phyloP scores from a whole-genome alignment of 139 green algal genomes.

The Chlamydomonas schloesseri region DNA sequence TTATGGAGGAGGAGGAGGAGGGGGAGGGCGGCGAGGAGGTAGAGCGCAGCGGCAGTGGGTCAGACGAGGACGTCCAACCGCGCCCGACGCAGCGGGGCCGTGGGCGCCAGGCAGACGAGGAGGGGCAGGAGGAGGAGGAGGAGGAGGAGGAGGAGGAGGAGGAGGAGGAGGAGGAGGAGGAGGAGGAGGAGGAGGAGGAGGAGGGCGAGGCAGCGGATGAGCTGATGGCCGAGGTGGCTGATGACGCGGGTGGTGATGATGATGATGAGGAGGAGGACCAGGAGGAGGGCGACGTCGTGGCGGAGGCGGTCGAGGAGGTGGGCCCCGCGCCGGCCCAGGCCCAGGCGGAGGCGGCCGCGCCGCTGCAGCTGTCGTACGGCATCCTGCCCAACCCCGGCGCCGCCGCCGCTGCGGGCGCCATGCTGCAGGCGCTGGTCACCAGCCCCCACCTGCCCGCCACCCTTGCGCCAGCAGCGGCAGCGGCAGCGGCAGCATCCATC shows the following conservation, averaged over 20 bases:
- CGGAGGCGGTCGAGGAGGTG: neutral
- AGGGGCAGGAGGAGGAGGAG: neutral
- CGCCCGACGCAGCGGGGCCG: too few species aligned
- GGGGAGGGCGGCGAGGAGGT: too few species aligned
- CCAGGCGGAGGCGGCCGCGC: neutral
- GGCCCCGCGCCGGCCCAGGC: too few species aligned
- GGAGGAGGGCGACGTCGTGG: neutral
- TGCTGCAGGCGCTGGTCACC: conserved; percentile 1
- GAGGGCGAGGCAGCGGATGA: too few species aligned
- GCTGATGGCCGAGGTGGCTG: too few species aligned
- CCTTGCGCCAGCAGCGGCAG: neutral
- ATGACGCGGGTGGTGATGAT: neutral
- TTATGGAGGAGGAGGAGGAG: too few species aligned
- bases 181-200: neutral
- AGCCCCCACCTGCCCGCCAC: conserved; percentile 10
- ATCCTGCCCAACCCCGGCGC: neutral
- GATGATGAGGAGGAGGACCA: neutral
- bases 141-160: neutral
- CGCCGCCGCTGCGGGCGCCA: neutral
- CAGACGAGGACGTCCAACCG: too few species aligned
- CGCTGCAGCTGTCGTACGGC: conserved; percentile 20
- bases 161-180: neutral
- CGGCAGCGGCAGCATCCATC: too few species aligned
- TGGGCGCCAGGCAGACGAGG: too few species aligned
- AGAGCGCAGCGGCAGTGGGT: too few species aligned